These are phyloP conservation scores for Silybum marianum DNA, from an alignment of 129 eudicot genomes.

Conservation along the genomic window DNA sequence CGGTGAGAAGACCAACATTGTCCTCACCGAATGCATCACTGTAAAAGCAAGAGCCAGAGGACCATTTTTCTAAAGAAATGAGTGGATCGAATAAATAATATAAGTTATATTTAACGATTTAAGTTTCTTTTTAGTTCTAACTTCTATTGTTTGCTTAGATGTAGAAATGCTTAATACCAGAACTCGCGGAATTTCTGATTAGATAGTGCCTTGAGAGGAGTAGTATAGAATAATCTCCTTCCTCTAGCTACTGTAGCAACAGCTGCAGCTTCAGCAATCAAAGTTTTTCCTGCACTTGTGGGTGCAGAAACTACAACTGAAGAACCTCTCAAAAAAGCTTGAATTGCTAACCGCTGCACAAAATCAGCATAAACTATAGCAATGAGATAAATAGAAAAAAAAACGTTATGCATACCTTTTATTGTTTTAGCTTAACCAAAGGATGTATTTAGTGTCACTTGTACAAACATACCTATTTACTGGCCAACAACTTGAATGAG, in stretches of 20 bases:
- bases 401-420: background rate
- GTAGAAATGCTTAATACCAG: conserved; percentile 47
- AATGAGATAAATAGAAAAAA: background rate
- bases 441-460: background rate
- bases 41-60: conserved; percentile 28
- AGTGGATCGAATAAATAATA: background rate
- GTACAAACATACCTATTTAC: background rate
- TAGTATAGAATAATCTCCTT: conserved; percentile 87
- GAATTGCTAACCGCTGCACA: conserved; percentile 72
- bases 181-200: conserved; percentile 98
- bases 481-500: background rate
- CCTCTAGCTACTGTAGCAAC: conserved; percentile 93
- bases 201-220: conserved; percentile 96
- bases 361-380: conserved; percentile 11
- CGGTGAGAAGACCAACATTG: conserved; percentile 95
- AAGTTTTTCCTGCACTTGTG: conserved; percentile 96
- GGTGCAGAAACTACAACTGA: conserved; percentile 99
- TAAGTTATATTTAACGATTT: background rate
- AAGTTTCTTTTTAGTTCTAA: background rate
- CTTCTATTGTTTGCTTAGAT: conserved; percentile 9
- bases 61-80: background rate
- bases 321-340: conserved; percentile 97
- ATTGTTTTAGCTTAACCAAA: background rate
- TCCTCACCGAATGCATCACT: conserved; percentile 94
- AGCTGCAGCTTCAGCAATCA: conserved; percentile 98